Evolutionary conservation across 805 yeast genomes (phyloP).

Genomic region (Novakomyces olei): DNA sequence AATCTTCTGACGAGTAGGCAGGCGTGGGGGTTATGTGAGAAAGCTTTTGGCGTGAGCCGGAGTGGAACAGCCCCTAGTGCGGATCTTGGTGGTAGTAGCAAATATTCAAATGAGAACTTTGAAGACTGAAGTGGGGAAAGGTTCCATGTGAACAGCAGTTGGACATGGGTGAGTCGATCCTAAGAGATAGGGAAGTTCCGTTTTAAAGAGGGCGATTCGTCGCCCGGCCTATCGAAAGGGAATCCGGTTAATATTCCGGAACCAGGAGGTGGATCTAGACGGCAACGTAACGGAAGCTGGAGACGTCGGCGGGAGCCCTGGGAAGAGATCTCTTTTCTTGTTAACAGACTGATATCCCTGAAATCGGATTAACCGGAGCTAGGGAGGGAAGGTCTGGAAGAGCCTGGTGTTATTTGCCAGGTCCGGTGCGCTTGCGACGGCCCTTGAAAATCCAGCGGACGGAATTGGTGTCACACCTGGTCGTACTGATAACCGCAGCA

Average conservation of each 20-base stretch:
- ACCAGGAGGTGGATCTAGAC: slow-evolving; percentile 23
- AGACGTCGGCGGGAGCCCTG: slow-evolving; percentile 24
- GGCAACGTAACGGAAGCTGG: slow-evolving; percentile 23
- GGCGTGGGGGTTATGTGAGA: slow-evolving; percentile 23
- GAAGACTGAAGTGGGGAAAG: slow-evolving; percentile 24
- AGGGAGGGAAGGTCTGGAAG: slow-evolving; percentile 22
- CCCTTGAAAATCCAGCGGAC: slow-evolving; percentile 23
- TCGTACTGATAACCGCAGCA: slow-evolving; percentile 26
- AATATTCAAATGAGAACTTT: slow-evolving; percentile 22
- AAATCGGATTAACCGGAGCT: slow-evolving; percentile 23
- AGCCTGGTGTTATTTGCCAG: slow-evolving; percentile 18
- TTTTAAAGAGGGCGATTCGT: slow-evolving; percentile 18
- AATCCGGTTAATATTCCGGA: slow-evolving; percentile 24
- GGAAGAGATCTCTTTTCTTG: slow-evolving; percentile 24
- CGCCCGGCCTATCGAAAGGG: slow-evolving; percentile 21
- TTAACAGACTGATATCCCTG: slow-evolving; percentile 22
- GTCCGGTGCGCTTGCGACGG: slow-evolving; percentile 23
- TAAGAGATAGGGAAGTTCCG: slow-evolving; percentile 22
- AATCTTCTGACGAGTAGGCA: slow-evolving; percentile 22
- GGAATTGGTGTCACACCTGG: slow-evolving; percentile 22
- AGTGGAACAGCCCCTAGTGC: slow-evolving; percentile 23
- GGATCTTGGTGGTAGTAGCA: slow-evolving; percentile 24
- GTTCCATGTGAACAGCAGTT: slow-evolving; percentile 24
- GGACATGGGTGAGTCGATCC: slow-evolving; percentile 25
- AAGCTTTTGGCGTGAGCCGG: slow-evolving; percentile 22